A percentile compares a stretch with the other conserved stretches of the same genome.
These are phyloP conservation scores for Colletotrichum camelliae DNA, from an alignment of 2,329 filamentous ascomycete genomes.

Conservation along the genomic window DNA sequence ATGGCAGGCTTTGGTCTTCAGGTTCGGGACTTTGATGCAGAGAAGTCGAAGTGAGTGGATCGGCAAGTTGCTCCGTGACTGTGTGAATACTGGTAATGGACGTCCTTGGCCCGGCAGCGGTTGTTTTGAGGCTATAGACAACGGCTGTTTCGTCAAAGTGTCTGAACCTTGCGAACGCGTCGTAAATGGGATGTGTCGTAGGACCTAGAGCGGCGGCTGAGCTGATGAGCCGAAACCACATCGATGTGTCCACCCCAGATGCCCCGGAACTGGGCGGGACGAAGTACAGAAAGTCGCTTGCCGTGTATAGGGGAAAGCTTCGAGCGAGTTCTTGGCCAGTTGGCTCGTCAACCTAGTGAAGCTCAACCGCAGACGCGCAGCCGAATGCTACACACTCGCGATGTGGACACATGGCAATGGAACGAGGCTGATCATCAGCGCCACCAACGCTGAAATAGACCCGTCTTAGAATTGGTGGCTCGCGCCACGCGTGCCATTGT, in stretches of 20 bases:
- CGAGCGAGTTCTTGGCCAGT: slow-evolving; percentile 54
- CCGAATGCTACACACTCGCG: slow-evolving; percentile 70
- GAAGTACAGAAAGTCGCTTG: slow-evolving; percentile 65
- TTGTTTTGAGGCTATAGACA: slow-evolving; percentile 25
- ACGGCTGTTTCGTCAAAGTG: background rate
- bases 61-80: background rate
- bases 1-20: background rate
- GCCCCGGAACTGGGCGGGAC: slow-evolving; percentile 50
- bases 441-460: slow-evolving; percentile 58
- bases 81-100: slow-evolving; percentile 1
- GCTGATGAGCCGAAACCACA: slow-evolving; percentile 67
- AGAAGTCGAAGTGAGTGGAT: background rate
- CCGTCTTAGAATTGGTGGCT: slow-evolving; percentile 19
- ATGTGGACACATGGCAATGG: slow-evolving; percentile 69
- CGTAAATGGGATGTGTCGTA: slow-evolving; percentile 23
- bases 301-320: slow-evolving; percentile 60
- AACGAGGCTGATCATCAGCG: slow-evolving; percentile 67
- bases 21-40: background rate
- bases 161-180: background rate
- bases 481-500: slow-evolving; percentile 19
- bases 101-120: background rate
- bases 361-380: slow-evolving; percentile 65
- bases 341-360: slow-evolving; percentile 61
- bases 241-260: slow-evolving; percentile 51
- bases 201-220: slow-evolving; percentile 51